A percentile compares a stretch with the other conserved stretches of the same genome.
phyloP scores from a whole-genome alignment of 148 eudicot genomes.

The Amaranthus hypochondriacus region DNA sequence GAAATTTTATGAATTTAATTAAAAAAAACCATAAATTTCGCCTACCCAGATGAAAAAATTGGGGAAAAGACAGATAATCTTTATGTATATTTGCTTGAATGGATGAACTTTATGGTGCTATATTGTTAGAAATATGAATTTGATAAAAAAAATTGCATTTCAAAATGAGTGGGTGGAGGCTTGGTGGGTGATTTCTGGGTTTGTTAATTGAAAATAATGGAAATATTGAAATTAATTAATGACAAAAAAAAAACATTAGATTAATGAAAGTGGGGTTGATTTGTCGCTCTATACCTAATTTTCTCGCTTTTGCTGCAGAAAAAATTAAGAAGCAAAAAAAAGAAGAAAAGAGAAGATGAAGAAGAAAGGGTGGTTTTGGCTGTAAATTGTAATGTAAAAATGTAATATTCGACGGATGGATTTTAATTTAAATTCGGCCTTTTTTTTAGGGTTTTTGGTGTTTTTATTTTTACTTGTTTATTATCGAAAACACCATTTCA shows the following conservation, averaged over 20 bases:
- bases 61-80: not conserved
- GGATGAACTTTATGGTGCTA: conserved; percentile 2
- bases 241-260: not conserved
- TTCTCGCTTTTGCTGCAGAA: conserved; percentile 18
- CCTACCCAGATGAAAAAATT: conserved; percentile 3
- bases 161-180: not conserved
- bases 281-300: not conserved
- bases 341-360: not conserved
- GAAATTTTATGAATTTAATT: not conserved
- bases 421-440: not conserved
- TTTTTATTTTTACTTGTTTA: not conserved
- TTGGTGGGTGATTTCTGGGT: conserved; percentile 14
- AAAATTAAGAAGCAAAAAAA: not conserved
- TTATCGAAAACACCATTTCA: not conserved
- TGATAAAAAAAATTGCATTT: not conserved
- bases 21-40: not conserved
- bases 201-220: conserved; percentile 1
- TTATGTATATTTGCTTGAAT: conserved; percentile 5
- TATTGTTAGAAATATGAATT: not conserved
- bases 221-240: not conserved
- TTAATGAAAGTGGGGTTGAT: conserved; percentile 4
- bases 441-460: not conserved
- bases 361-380: conserved; percentile 1
- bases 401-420: not conserved
- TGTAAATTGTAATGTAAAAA: not conserved